Evolutionary conservation across 257 asterid species (phyloP).

Genomic region (Solanum lycopersicoides): DNA sequence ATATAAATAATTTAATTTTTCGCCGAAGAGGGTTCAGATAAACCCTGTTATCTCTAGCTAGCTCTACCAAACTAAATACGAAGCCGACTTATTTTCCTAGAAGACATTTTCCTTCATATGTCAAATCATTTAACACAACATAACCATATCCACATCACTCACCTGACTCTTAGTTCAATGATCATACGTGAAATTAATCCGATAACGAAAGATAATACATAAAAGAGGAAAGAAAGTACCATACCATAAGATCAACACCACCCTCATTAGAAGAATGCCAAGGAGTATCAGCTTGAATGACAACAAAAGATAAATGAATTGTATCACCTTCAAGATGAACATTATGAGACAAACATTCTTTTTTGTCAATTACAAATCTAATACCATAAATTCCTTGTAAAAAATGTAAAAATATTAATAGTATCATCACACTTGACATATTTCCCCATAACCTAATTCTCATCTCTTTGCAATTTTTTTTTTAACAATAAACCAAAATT

Average conservation of each 20-base stretch:
- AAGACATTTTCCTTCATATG: neutral
- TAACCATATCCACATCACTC: neutral
- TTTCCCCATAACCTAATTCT: neutral
- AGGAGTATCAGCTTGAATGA: constrained; percentile 64
- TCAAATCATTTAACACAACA: neutral
- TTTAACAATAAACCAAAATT: neutral
- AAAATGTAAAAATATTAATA: constrained; percentile 19
- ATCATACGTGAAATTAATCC: neutral
- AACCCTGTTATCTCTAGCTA: neutral
- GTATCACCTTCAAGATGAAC: constrained; percentile 72
- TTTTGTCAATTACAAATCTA: constrained; percentile 80
- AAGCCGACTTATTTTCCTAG: neutral
- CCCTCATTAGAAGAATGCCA: constrained; percentile 82
- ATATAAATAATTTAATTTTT: too few species aligned
- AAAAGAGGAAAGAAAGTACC: neutral
- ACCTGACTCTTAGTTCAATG: neutral
- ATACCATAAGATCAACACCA: constrained; percentile 84
- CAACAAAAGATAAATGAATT: constrained; percentile 83
- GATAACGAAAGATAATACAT: neutral
- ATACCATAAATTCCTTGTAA: constrained; percentile 51
- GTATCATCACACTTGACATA: constrained; percentile 9
- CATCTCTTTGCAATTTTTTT: neutral
- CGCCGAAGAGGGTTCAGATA: neutral
- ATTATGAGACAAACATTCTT: constrained; percentile 86
- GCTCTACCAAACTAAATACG: neutral